phyloP scores from a whole-genome alignment of 441 rosid species.

The Sinapis alba region DNA sequence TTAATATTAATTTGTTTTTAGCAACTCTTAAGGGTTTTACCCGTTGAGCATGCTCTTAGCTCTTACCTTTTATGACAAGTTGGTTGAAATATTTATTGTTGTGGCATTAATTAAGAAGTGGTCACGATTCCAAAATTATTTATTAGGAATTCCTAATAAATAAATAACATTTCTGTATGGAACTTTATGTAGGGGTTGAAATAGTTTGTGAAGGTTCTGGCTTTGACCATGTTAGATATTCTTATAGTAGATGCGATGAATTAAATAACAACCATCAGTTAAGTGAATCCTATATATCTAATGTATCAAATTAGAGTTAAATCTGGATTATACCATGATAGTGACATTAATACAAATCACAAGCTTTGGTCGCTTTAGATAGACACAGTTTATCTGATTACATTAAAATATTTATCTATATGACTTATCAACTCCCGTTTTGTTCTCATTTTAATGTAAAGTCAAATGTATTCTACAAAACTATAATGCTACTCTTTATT shows the following conservation, averaged over 20 bases:
- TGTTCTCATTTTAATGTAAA: conserved; percentile 6
- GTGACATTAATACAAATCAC: neutral
- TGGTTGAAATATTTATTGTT: neutral
- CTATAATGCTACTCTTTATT: neutral
- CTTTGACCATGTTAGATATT: neutral
- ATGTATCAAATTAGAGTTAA: neutral
- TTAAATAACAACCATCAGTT: neutral
- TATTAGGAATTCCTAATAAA: neutral
- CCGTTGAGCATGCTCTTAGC: no score
- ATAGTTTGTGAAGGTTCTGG: neutral
- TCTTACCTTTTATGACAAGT: conserved; percentile 6
- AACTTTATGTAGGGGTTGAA: neutral
- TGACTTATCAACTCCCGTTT: conserved; percentile 22
- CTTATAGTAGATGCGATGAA: neutral
- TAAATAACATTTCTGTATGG: neutral
- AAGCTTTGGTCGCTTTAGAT: neutral
- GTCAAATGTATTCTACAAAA: conserved; percentile 7
- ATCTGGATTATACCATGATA: neutral
- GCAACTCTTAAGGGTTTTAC: no score
- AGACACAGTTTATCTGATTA: neutral
- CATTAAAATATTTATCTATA: neutral
- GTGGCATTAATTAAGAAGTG: neutral
- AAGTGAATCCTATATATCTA: neutral
- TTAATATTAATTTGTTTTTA: no score
- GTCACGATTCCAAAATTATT: neutral